phyloP scores from a whole-genome alignment of 371 early-diverging fungal species.

The Zopfochytrium polystomum region DNA sequence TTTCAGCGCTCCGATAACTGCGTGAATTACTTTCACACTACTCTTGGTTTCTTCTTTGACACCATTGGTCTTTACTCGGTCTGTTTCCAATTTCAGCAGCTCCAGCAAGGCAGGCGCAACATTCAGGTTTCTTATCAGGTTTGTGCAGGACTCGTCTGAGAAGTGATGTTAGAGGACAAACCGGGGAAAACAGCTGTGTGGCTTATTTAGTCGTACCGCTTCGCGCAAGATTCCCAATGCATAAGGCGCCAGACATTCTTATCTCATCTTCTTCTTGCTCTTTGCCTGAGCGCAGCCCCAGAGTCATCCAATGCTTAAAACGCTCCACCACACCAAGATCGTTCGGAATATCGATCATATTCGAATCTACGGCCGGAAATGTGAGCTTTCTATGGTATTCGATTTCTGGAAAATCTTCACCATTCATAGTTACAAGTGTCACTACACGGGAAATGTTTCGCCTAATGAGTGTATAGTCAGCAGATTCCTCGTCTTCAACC shows the following conservation, averaged over 20 bases:
- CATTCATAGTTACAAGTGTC: slow-evolving; percentile 49
- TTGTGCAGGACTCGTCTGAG: slow-evolving; percentile 40
- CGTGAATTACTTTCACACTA: slow-evolving; percentile 50
- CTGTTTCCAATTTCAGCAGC: slow-evolving; percentile 38
- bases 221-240: slow-evolving; percentile 52
- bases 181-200: no score
- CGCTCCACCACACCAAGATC: slow-evolving; percentile 31
- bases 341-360: slow-evolving; percentile 44
- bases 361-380: slow-evolving; percentile 35
- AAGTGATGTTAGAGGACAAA: no score
- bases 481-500: slow-evolving; percentile 18
- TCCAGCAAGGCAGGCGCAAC: slow-evolving; percentile 38
- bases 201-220: no score
- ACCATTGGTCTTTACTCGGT: slow-evolving; percentile 24
- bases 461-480: slow-evolving; percentile 34
- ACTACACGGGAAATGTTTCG: slow-evolving; percentile 41
- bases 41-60: slow-evolving; percentile 37
- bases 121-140: slow-evolving; percentile 32
- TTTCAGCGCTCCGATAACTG: slow-evolving; percentile 51
- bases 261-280: slow-evolving; percentile 48
- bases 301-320: slow-evolving; percentile 46
- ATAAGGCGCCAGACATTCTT: slow-evolving; percentile 50
- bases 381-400: background rate
- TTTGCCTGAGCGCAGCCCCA: slow-evolving; percentile 18
- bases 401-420: slow-evolving; percentile 12